These are phyloP conservation scores for Malassezia restricta DNA, from an alignment of 1,284 basidiomycete genomes.

Conservation along the genomic window DNA sequence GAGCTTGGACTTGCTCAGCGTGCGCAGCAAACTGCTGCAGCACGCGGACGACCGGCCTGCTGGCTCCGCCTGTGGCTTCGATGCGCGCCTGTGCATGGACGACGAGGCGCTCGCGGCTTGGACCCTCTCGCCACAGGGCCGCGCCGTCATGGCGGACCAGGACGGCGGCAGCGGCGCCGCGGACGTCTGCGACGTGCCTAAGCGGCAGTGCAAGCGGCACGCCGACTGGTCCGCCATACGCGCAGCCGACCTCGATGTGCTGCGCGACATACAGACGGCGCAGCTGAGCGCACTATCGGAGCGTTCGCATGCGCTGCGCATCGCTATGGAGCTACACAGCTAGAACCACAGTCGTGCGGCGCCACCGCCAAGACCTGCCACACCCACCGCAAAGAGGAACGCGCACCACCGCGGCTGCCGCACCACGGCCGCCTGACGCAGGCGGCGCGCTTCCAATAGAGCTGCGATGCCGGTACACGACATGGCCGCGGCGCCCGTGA, in stretches of 20 bases:
- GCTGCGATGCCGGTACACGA: conserved; percentile 27
- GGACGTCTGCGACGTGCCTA: conserved; percentile 14
- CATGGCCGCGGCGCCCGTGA: conserved; percentile 38
- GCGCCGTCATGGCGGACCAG: conserved; percentile 2
- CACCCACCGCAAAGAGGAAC: conserved; percentile 21
- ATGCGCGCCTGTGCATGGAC: conserved; percentile 21
- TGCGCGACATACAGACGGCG: conserved; percentile 16
- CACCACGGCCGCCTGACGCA: conserved; percentile 19
- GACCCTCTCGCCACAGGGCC: conserved; percentile 4
- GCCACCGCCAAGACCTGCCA: conserved; percentile 21
- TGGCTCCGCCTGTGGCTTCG: conserved; percentile 19
- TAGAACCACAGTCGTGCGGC: conserved; percentile 18
- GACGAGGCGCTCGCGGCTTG: conserved; percentile 18
- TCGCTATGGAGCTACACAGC: background rate
- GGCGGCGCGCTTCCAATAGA: conserved; percentile 30
- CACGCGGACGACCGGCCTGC: conserved; percentile 17
- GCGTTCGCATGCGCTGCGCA: conserved; percentile 4
- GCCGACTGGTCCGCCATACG: conserved; percentile 21
- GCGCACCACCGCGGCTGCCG: conserved; percentile 24
- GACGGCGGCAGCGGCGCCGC: background rate
- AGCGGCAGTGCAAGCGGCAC: conserved; percentile 22
- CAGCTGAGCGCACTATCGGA: conserved; percentile 10
- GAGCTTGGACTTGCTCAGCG: conserved; percentile 6
- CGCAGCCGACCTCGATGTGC: conserved; percentile 19
- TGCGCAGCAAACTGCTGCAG: conserved; percentile 16